Percentiles rank a stretch among this genome's conserved stretches.
Conservation (phyloP, 441 rosid species). For the Theobroma grandiflorum region DNA sequence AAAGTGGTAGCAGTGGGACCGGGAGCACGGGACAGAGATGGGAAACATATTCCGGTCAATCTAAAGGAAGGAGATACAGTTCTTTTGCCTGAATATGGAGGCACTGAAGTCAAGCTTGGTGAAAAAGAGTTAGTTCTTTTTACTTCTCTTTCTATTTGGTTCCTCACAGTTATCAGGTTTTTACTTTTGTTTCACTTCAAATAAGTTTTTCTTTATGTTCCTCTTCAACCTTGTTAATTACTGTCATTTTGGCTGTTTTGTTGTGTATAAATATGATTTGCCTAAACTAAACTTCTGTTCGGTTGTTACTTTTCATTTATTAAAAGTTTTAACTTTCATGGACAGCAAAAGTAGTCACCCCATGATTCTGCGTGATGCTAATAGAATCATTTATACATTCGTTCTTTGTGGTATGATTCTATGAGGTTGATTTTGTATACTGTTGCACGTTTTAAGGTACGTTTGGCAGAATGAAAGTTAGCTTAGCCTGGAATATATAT, state of each 20-base stretch:
- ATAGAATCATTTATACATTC: not conserved
- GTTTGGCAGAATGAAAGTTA: not conserved
- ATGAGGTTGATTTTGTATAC: not conserved
- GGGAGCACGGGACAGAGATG: conserved; percentile 62
- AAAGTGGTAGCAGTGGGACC: conserved; percentile 76
- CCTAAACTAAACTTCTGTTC: not conserved
- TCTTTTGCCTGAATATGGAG: conserved; percentile 70
- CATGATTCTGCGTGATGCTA: not conserved
- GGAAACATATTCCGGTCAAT: conserved; percentile 58
- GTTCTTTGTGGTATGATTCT: not conserved
- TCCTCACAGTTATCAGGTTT: not conserved
- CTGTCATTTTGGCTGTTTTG: not conserved
- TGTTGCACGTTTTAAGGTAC: not conserved
- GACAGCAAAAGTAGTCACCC: not conserved
- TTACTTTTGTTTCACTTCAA: too few species aligned
- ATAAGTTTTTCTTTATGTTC: too few species aligned
- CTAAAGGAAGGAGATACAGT: conserved; percentile 80
- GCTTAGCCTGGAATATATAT: not conserved
- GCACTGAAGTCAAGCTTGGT: conserved; percentile 71
- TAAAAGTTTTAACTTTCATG: not conserved
- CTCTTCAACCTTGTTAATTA: not conserved
- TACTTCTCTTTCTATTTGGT: not conserved
- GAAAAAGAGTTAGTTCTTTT: conserved; percentile 56
- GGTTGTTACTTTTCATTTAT: not conserved
- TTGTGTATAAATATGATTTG: not conserved